phyloP scores from a whole-genome alignment of 73 alveolate species.

The Loxodes magnus region DNA sequence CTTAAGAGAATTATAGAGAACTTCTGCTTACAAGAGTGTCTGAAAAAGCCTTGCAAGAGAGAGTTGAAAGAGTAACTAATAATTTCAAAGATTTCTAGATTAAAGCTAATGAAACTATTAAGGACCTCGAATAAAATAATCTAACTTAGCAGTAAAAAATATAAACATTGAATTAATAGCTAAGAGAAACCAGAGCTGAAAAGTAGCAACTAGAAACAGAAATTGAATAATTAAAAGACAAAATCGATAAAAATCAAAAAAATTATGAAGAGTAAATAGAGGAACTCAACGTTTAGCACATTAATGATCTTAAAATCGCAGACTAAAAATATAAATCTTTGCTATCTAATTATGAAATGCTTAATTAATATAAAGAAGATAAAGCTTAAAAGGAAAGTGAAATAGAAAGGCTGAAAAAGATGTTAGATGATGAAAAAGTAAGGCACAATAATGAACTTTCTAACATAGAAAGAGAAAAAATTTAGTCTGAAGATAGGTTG shows the following conservation, averaged over 20 bases:
- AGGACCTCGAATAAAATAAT: neutral
- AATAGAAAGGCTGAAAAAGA: neutral
- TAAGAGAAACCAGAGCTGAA: neutral
- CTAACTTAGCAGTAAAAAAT: neutral
- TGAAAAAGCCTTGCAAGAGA: neutral
- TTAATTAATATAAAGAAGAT: too few relatives aligned
- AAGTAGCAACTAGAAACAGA: neutral
- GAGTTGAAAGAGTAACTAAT: neutral
- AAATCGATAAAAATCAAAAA: neutral
- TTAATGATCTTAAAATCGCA: too few relatives aligned
- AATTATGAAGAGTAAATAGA: neutral
- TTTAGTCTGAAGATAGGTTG: neutral
- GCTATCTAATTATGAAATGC: too few relatives aligned
- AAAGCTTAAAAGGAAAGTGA: neutral
- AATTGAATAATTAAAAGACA: neutral
- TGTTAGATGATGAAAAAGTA: neutral
- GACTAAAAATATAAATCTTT: too few relatives aligned
- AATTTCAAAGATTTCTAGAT: neutral
- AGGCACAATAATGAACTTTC: neutral
- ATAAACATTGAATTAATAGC: neutral
- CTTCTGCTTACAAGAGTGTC: neutral
- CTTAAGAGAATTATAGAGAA: neutral
- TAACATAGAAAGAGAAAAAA: neutral
- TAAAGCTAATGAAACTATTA: neutral
- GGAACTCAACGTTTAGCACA: neutral